Evolutionary conservation across 768 basidiomycete genomes (phyloP), one percentile per base, ranked within the genome.

Genomic region (Tylopilus felleus): DNA sequence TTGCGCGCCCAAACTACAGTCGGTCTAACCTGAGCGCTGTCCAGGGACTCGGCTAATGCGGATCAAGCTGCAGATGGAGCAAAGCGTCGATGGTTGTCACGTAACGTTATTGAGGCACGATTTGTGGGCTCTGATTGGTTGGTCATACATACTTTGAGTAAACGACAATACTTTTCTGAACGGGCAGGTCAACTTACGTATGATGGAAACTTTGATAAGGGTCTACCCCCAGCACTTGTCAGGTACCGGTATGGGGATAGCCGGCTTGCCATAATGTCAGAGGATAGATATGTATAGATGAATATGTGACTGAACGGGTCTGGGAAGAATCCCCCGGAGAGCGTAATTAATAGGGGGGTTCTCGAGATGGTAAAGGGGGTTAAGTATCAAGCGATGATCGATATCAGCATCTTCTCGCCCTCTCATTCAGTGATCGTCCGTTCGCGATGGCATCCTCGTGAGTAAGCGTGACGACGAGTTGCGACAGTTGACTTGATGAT

Each of bases 361-460:
- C 13, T 27, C n/a, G 29, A 13, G 14, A 8, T 25, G 4, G 10
- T 22, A 28, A 56, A 36, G 50, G 33, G 49, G 52, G 47, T 29
- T 10, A 35, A 48, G 36, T 23, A 23, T 29, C 27, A 36, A 19
- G 31, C 25, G 38, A 49, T 47, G 14, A 54, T 38, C 25, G 38
- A 40, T 60, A 59, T 28, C 57, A 16, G 5, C 29, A 17, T 12
- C 44, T 22, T 28, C 1, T 29, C 12, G 25, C 8, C 13, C 29
- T 49, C 31, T 42, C 6, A 31, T 13, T 4, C 44, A 45, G n/a
- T 23, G 21, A 22, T 21, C 17, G 12, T 36, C 4, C 9, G 7
- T 29, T 46, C 13, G 17, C 28, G 36, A 64, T 65, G 63, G 13
- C 54, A 43, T 41, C 40, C 1, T 16, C 55, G 56, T 64, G 23